Percentiles rank a stretch among this genome's conserved stretches.
Evolutionary conservation across 345 rosid species (phyloP).

Genomic region (Xanthoceras sorbifolium): DNA sequence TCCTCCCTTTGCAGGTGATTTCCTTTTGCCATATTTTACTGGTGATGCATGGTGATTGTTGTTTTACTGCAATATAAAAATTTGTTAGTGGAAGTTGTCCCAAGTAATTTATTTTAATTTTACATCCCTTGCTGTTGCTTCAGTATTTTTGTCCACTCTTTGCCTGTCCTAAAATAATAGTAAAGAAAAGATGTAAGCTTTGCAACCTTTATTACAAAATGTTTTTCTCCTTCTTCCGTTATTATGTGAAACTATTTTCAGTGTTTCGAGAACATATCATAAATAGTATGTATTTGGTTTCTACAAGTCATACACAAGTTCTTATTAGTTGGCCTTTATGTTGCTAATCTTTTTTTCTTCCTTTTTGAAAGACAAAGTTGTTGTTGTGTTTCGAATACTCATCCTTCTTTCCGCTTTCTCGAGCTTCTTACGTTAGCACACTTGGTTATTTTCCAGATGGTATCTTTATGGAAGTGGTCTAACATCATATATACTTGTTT

Average conservation of each 20-base stretch:
- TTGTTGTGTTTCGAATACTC: background rate
- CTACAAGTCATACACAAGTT: background rate
- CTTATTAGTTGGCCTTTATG: background rate
- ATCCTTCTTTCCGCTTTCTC: background rate
- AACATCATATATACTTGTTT: background rate
- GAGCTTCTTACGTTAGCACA: background rate
- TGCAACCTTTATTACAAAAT: background rate
- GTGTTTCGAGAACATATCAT: background rate
- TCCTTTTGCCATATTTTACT: slow-evolving; percentile 18
- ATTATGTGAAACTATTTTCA: background rate
- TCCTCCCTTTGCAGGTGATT: slow-evolving; percentile 89
- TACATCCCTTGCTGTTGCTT: background rate
- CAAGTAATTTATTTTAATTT: background rate
- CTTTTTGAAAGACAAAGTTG: background rate
- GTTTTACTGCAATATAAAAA: background rate
- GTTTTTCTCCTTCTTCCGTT: background rate
- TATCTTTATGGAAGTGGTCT: background rate
- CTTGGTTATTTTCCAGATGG: background rate
- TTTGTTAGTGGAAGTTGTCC: background rate
- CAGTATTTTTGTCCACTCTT: background rate
- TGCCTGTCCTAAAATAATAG: background rate
- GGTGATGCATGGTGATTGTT: background rate
- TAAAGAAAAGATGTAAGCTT: background rate
- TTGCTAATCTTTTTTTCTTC: background rate
- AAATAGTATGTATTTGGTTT: background rate